Evolutionary conservation across 768 basidiomycete species (phyloP), one percentile per base, ranked within the genome.

Genomic region (Russula ochroleuca): DNA sequence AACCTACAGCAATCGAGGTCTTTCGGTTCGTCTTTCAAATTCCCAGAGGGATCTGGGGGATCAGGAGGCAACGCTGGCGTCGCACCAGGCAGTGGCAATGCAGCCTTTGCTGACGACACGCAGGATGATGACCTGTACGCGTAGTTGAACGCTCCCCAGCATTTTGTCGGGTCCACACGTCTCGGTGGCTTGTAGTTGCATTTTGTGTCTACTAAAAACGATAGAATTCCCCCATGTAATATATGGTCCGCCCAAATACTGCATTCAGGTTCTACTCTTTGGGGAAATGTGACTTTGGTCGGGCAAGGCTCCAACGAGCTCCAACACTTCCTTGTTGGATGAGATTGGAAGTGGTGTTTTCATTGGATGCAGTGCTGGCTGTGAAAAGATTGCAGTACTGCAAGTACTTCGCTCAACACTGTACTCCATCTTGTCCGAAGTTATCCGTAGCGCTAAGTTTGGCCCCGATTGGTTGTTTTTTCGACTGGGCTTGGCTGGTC

Each of bases 11-110:
- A 94, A 75, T 91, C 90, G 65, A 87, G 93, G 72, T 88, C 88
- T 50, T 94, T 97, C 72, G 95, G 96, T 53, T 89, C 88, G 78
- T 89, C 85, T 75, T 99, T 99, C 87, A 95, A 92, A 81, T 99
- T 99, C 94, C 97, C 97, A 95, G 70, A 82, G 84, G 57, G 49
- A 59, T 33, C 77, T 72, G 61, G 73, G 17, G 70, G 76, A 43
- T 41, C 56, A 14, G 49, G 35, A 21, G 53, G 54, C 37, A 37
- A 2, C 48, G 43, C 63, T 52, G 51, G 61, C 19, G 28, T 33
- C 15, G 74, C 81, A n/a, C 74, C 77, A 19, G 70, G 81, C 5
- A 50, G 64, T 50, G 83, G 84, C 56, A 93, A 94, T 64, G 77
- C 87, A 40, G 88, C 85, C 25, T 94, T 94, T 78, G 81, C 85